Conservation (phyloP, 768 basidiomycete species). For the Pleurotus salmoneostramineus region DNA sequence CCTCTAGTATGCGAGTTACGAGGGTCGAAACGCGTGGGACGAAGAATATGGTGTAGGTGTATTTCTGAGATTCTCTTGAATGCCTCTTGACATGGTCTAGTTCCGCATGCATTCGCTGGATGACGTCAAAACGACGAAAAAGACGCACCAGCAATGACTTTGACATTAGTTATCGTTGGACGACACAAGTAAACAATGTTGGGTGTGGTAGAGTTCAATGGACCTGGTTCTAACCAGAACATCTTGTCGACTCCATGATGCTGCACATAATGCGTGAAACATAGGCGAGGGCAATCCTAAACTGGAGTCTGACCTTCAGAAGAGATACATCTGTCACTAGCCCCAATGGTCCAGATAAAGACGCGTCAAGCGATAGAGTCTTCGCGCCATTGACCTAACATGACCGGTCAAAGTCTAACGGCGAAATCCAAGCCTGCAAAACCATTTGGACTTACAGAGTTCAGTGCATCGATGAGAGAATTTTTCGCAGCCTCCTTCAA, state of each 20-base stretch:
- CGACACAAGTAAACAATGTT: constrained; percentile 94
- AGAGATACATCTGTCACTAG: constrained; percentile 93
- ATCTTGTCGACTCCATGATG: constrained; percentile 99
- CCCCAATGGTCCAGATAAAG: constrained; percentile 87
- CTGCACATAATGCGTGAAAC: constrained; percentile 32
- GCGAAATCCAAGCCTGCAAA: not conserved
- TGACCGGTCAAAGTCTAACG: constrained; percentile 3
- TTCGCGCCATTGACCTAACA: constrained; percentile 86
- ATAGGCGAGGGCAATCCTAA: not conserved
- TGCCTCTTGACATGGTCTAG: constrained; percentile 91
- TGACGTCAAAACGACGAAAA: constrained; percentile 2
- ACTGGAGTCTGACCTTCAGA: constrained; percentile 65
- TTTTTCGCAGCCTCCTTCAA: constrained; percentile 79
- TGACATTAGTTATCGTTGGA: constrained; percentile 79
- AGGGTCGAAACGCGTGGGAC: constrained; percentile 87
- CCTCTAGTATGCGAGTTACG: constrained; percentile 83
- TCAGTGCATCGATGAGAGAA: constrained; percentile 80
- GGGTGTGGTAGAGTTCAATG: constrained; percentile 74
- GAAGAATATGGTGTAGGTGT: constrained; percentile 83
- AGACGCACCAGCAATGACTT: constrained; percentile 84
- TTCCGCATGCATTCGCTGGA: constrained; percentile 18
- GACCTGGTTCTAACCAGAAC: constrained; percentile 96
- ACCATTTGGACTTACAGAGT: constrained; percentile 49
- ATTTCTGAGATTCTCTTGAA: constrained; percentile 63
- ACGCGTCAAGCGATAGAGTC: constrained; percentile 90